Evolutionary conservation across 805 yeast species (phyloP).

Genomic region (Teunomyces lycoperdinae): DNA sequence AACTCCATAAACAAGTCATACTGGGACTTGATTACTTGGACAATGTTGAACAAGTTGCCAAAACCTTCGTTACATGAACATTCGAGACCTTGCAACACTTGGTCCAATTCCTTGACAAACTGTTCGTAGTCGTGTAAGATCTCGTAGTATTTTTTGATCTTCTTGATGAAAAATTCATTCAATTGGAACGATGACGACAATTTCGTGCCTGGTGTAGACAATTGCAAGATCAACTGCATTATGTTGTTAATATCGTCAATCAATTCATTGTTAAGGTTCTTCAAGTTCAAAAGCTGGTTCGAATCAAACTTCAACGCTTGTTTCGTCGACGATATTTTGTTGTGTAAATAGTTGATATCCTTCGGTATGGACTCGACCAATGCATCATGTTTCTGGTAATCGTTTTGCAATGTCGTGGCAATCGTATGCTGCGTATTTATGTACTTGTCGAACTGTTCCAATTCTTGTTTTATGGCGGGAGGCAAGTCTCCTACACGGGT

Average conservation of each 20-base stretch:
- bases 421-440: conserved; percentile 72
- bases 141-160: conserved; percentile 48
- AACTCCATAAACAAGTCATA: conserved; percentile 70
- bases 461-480: conserved; percentile 61
- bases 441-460: conserved; percentile 68
- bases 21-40: conserved; percentile 64
- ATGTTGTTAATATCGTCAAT: conserved; percentile 52
- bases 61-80: conserved; percentile 36
- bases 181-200: conserved; percentile 53
- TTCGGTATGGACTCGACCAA: conserved; percentile 69
- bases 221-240: conserved; percentile 51
- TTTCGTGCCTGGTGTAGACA: conserved; percentile 53
- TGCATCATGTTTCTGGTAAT: conserved; percentile 58
- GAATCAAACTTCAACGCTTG: conserved; percentile 58
- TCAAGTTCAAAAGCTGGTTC: conserved; percentile 31
- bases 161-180: conserved; percentile 52
- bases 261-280: conserved; percentile 37
- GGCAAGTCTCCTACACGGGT: conserved; percentile 75
- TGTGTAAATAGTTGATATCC: conserved; percentile 62
- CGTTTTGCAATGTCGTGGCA: conserved; percentile 64
- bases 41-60: conserved; percentile 44
- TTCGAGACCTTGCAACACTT: conserved; percentile 45
- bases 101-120: conserved; percentile 60
- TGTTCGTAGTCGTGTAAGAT: conserved; percentile 56
- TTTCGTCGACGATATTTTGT: conserved; percentile 59